phyloP scores from a whole-genome alignment of 2,329 filamentous ascomycete genomes.

The Plectosphaerella cucumerina region DNA sequence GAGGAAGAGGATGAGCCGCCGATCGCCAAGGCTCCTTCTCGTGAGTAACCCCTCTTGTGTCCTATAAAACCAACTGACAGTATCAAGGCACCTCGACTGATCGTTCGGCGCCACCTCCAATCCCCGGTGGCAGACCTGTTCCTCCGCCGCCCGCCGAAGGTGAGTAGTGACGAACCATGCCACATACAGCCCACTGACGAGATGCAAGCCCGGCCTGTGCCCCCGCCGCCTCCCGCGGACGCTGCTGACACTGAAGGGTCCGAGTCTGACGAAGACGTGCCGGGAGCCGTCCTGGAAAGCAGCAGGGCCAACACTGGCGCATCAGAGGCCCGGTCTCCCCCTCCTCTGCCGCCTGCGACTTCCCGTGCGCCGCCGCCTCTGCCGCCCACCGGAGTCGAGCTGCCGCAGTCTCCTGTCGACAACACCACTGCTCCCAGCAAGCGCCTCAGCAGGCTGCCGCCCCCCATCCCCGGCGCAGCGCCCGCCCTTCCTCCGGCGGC shows the following conservation, averaged over 20 bases:
- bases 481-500: slow-evolving; percentile 39
- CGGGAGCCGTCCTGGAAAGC: slow-evolving; percentile 30
- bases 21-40: slow-evolving; percentile 4
- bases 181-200: slow-evolving; percentile 3
- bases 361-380: slow-evolving; percentile 28
- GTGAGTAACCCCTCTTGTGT: slow-evolving; percentile 7
- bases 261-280: slow-evolving; percentile 85
- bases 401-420: slow-evolving; percentile 38
- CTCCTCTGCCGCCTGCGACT: slow-evolving; percentile 30
- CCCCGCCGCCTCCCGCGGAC: slow-evolving; percentile 46
- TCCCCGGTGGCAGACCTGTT: slow-evolving; percentile 40
- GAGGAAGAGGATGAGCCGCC: slow-evolving; percentile 27
- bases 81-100: slow-evolving; percentile 28
- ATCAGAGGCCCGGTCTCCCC: slow-evolving; percentile 24
- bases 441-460: slow-evolving; percentile 53
- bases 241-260: slow-evolving; percentile 72
- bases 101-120: slow-evolving; percentile 46
- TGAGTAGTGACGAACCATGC: slow-evolving; percentile 37
- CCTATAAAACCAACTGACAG: slow-evolving; percentile 18
- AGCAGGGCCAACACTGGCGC: slow-evolving; percentile 2
- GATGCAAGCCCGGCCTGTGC: slow-evolving; percentile 58
- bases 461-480: slow-evolving; percentile 56
- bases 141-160: slow-evolving; percentile 58
- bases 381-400: slow-evolving; percentile 31
- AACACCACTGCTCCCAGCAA: slow-evolving; percentile 35